Evolutionary conservation across 495 filamentous ascomycete species (phyloP).

Genomic region (Penicillium riverlandense): DNA sequence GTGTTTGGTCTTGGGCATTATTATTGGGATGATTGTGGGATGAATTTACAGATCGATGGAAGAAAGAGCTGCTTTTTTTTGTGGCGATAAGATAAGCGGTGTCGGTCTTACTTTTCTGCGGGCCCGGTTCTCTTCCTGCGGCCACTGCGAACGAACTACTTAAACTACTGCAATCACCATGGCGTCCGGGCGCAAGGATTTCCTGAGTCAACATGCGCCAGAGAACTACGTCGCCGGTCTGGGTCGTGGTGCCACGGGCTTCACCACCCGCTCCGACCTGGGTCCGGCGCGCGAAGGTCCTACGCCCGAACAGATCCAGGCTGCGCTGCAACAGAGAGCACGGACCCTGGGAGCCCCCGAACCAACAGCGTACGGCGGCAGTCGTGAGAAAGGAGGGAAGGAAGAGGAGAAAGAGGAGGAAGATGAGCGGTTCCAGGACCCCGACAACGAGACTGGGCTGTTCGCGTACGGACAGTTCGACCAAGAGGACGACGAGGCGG

Average conservation of each 20-base stretch:
- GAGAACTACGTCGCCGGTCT: constrained; percentile 99
- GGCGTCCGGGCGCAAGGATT: constrained; percentile 77
- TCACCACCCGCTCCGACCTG: constrained; percentile 94
- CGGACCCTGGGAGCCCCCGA: constrained; percentile 76
- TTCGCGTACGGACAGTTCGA: constrained; percentile 93
- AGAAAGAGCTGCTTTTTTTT: constrained; percentile 20
- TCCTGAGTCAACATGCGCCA: constrained; percentile 82
- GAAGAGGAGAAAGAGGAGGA: constrained; percentile 69
- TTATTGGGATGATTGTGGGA: not conserved
- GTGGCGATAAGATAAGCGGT: constrained; percentile 35
- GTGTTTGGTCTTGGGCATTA: constrained; percentile 32
- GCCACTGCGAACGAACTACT: not conserved
- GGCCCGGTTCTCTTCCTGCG: not conserved
- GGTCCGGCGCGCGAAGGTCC: constrained; percentile 95
- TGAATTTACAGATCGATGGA: not conserved
- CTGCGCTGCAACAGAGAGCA: constrained; percentile 86
- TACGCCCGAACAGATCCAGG: constrained; percentile 97
- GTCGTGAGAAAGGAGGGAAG: constrained; percentile 57
- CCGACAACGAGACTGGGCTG: constrained; percentile 92
- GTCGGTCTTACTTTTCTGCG: constrained; percentile 26
- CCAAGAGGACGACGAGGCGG: constrained; percentile 93
- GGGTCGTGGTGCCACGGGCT: constrained; percentile 94
- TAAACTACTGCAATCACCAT: constrained; percentile 26
- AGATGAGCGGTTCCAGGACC: constrained; percentile 85
- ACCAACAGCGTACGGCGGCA: constrained; percentile 69